A percentile compares a stretch with the other conserved stretches of the same genome.
Conservation (phyloP, 441 rosid species). For the Aquilaria agallochum region DNA sequence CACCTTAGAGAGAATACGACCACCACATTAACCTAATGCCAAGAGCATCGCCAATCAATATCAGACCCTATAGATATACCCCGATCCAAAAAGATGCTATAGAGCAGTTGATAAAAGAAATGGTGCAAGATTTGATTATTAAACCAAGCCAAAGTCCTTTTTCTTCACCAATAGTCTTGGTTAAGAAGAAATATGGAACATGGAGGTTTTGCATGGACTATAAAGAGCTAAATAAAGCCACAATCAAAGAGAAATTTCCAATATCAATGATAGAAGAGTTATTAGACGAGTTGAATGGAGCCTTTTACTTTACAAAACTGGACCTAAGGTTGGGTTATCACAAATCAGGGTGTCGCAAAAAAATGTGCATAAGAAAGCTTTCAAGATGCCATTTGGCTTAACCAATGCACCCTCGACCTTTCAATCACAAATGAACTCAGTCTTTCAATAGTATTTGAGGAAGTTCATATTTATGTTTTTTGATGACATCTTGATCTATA, state of each 20-base stretch:
- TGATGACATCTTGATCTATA: not conserved
- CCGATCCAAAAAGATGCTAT: not conserved
- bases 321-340: constrained; percentile 4
- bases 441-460: not conserved
- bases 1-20: not conserved
- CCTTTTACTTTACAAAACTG: not conserved
- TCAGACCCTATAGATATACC: not conserved
- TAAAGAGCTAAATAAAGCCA: not conserved
- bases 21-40: not conserved
- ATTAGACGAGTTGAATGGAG: constrained; percentile 5
- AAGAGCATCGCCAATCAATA: not conserved
- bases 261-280: not conserved
- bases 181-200: not conserved
- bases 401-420: not conserved
- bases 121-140: not conserved
- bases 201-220: too few relatives aligned
- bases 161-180: not conserved
- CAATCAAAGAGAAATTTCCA: not conserved
- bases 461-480: not conserved
- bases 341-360: not conserved
- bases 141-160: not conserved
- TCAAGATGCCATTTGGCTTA: not conserved
- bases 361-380: constrained; percentile 4
- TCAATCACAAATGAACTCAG: not conserved
- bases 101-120: not conserved